Evolutionary conservation across 768 basidiomycete genomes (phyloP).

Genomic region (Pluteus cervinus): DNA sequence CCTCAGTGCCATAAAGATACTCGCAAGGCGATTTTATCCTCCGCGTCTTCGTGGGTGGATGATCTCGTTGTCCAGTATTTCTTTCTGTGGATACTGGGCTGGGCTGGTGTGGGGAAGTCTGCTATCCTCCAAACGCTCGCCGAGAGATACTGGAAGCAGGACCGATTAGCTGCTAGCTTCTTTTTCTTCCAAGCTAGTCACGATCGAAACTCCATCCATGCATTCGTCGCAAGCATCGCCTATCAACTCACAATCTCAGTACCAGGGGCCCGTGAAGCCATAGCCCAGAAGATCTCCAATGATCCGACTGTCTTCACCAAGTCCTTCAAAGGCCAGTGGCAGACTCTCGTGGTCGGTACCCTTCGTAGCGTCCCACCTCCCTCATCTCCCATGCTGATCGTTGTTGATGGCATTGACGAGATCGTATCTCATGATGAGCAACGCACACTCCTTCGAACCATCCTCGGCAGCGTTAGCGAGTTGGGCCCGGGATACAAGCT

Average conservation of each 20-base stretch:
- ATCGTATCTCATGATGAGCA: neutral
- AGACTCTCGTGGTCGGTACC: too few relatives aligned
- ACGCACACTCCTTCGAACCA: neutral
- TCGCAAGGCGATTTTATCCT: too few relatives aligned
- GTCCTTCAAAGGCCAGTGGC: neutral
- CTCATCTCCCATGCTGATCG: too few relatives aligned
- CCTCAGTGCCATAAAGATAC: too few relatives aligned
- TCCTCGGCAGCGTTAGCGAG: too few relatives aligned
- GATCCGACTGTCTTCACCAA: neutral
- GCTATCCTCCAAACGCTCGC: neutral
- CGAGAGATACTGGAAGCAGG: neutral
- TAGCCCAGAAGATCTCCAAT: neutral
- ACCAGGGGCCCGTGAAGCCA: neutral
- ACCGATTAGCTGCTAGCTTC: neutral
- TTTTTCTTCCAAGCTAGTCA: too few relatives aligned
- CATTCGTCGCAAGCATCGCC: neutral
- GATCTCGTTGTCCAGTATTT: too few relatives aligned
- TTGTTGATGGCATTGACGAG: conserved; percentile 1
- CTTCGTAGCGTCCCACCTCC: too few relatives aligned
- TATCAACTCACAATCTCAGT: neutral
- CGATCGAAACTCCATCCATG: too few relatives aligned
- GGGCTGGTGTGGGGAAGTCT: conserved; percentile 1
- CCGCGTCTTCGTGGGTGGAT: too few relatives aligned
- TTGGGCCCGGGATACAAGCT: too few relatives aligned
- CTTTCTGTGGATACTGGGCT: neutral